These are phyloP conservation scores for Xylaria polymorpha DNA, from an alignment of 2,329 filamentous ascomycete species.

Conservation along the genomic window DNA sequence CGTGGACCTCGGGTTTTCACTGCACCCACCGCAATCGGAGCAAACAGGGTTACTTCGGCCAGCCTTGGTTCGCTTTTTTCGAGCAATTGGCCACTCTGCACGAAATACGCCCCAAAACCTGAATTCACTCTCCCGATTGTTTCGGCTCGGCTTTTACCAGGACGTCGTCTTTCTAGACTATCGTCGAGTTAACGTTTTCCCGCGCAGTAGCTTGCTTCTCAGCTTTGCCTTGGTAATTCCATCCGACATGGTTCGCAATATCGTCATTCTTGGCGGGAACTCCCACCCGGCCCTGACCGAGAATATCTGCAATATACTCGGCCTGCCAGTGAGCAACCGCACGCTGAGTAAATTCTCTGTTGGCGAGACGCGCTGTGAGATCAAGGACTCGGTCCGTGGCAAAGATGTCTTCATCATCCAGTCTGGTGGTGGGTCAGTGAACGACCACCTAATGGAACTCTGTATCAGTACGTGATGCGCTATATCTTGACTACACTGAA, in stretches of 20 bases:
- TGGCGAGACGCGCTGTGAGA: slow-evolving; percentile 94
- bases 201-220: slow-evolving; percentile 1
- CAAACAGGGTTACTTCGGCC: slow-evolving; percentile 30
- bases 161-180: slow-evolving; percentile 1
- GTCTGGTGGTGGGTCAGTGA: slow-evolving; percentile 90
- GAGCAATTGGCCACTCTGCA: slow-evolving; percentile 23
- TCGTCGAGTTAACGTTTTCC: slow-evolving; percentile 10
- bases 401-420: slow-evolving; percentile 99
- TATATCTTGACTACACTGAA: background rate
- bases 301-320: slow-evolving; percentile 87
- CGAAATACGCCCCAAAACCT: slow-evolving; percentile 3
- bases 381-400: slow-evolving; percentile 93
- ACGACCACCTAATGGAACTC: slow-evolving; percentile 95
- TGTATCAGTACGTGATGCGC: slow-evolving; percentile 73
- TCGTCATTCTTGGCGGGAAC: slow-evolving; percentile 91
- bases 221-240: slow-evolving; percentile 16
- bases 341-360: slow-evolving; percentile 93
- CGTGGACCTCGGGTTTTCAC: slow-evolving; percentile 24
- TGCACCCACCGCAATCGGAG: slow-evolving; percentile 41
- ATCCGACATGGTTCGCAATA: slow-evolving; percentile 85
- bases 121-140: slow-evolving; percentile 1
- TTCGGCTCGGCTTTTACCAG: background rate
- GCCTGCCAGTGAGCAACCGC: slow-evolving; percentile 85
- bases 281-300: slow-evolving; percentile 91
- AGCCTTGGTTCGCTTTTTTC: slow-evolving; percentile 14